Evolutionary conservation across 164 flowering plant species (phyloP), one percentile per base, ranked within the genome.

Genomic region (Santalum album): DNA sequence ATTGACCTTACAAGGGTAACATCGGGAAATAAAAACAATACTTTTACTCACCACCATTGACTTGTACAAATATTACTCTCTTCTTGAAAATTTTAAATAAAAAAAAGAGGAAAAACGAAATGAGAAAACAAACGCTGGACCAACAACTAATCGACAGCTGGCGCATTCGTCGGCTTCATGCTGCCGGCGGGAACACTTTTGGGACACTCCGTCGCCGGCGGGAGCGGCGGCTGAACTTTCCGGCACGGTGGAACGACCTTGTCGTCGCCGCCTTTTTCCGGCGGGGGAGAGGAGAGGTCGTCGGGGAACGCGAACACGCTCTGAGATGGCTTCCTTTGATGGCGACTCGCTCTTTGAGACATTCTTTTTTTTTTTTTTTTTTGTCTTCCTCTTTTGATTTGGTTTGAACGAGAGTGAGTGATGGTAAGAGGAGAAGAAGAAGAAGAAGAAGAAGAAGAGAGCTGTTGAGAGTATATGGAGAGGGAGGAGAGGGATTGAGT

Each of bases 251-350:
- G 16, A 19, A 25, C 15, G 7, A 21, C 55, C 40, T 55, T 49
- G 59, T 32, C 17, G 12, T 22, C 53, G 11, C 43, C 60, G 25
- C 34, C 19, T 26, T 32, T 10, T 7, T 18, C 14, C 3, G 56
- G 58, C 25, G 59, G 56, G 44, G 61, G 27, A 9, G 49, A 26
- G 0, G 61, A 36, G 53, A 72, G 62, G 49, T 60, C 49, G 2
- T 76, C 80, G 1, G 66, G 63, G 29, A 68, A 29, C 42, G 63
- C 57, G 53, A 76, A 68, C 19, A 58, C 64, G 52, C 72, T 49
- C 66, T 76, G 80, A 18, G 80, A 76, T 21, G 80, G 67, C 61
- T 56, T 73, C 49, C 77, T 61, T 43, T 70, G 75, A 57, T 76
- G 80, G 38, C 80, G 74, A 25, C 59, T 61, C 0, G 56, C 53